phyloP scores from a whole-genome alignment of 257 asterid genomes.

The Gentiana dahurica region DNA sequence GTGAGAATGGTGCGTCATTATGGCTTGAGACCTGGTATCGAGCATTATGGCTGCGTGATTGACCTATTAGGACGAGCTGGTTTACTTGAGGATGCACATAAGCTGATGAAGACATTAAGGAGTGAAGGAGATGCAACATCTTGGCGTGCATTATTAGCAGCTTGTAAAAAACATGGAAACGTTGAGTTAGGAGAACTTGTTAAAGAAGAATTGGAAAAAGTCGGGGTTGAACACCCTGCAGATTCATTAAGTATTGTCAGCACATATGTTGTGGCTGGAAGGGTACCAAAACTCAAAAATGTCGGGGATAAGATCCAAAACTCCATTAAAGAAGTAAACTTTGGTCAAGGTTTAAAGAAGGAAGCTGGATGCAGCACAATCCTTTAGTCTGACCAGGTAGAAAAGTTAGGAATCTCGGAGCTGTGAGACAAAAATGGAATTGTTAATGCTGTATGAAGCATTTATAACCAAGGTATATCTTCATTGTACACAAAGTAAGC shows the following conservation, averaged over 20 bases:
- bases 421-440: background rate
- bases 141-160: slow-evolving; percentile 58
- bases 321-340: slow-evolving; percentile 11
- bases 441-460: too few relatives aligned
- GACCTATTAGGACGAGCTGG: slow-evolving; percentile 64
- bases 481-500: too few relatives aligned
- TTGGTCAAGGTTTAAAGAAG: slow-evolving; percentile 22
- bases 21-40: slow-evolving; percentile 34
- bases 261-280: slow-evolving; percentile 44
- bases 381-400: slow-evolving; percentile 7
- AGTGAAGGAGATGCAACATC: slow-evolving; percentile 44
- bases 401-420: background rate
- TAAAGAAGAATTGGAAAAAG: slow-evolving; percentile 28
- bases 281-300: slow-evolving; percentile 15
- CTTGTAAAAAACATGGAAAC: slow-evolving; percentile 50
- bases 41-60: slow-evolving; percentile 55
- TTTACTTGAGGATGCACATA: slow-evolving; percentile 41
- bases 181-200: slow-evolving; percentile 38
- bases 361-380: slow-evolving; percentile 41
- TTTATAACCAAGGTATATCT: too few relatives aligned
- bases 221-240: slow-evolving; percentile 35
- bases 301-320: slow-evolving; percentile 14
- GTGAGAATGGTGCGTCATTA: slow-evolving; percentile 42
- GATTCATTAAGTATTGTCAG: slow-evolving; percentile 27
- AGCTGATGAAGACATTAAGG: slow-evolving; percentile 34